Evolutionary conservation across 2,329 filamentous ascomycete genomes (phyloP), one percentile per base, ranked within the genome.

Genomic region (Blastomyces parvus): DNA sequence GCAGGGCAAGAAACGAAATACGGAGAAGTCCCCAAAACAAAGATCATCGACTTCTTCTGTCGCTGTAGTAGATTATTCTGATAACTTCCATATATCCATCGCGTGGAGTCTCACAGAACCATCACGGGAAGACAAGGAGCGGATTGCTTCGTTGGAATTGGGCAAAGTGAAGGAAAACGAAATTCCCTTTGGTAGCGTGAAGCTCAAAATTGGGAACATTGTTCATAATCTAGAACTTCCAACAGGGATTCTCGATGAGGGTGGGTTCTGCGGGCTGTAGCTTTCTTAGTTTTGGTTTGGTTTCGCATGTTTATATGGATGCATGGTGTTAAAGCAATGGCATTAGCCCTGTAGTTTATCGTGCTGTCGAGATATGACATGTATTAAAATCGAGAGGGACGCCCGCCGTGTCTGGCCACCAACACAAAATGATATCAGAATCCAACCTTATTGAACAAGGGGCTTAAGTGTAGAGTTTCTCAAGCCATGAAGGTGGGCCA

Each of bases 61-160:
- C 36, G 5, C 64, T 19, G 6, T 25, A 4, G 22, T 19, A 3
- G 81, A 85, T 68, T 73, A 74, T 62, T 81, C 82, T 4, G 74
- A 81, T 59, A 84, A 83, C 27, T 97, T 97, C 71, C 94, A 99
- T 75, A 79, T 97, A 64, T 96, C 91, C 56, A 85, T 99, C 63
- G 94, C 88, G 0, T 97, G 93, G 94, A 88, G 84, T 0, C 81
- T 93, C 66, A 74, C 79, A 11, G 73, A 78, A 52, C 86, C 85
- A 0, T 78, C 74, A 6, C 64, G 76, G 2, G 79, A 82, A 42
- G 70, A 82, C 17, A 69, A 71, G 19, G 66, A 73, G 59, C 70
- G 70, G 33, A 64, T 74, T 27, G 61, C 65, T 17, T 42, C 44
- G 9, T 65, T 74, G 36, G 65, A 71, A 56, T 62, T 71, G 14